Percentiles rank a stretch among this genome's conserved stretches.
phyloP scores from a whole-genome alignment of 495 filamentous ascomycete genomes.

The Xylaria flabelliformis region DNA sequence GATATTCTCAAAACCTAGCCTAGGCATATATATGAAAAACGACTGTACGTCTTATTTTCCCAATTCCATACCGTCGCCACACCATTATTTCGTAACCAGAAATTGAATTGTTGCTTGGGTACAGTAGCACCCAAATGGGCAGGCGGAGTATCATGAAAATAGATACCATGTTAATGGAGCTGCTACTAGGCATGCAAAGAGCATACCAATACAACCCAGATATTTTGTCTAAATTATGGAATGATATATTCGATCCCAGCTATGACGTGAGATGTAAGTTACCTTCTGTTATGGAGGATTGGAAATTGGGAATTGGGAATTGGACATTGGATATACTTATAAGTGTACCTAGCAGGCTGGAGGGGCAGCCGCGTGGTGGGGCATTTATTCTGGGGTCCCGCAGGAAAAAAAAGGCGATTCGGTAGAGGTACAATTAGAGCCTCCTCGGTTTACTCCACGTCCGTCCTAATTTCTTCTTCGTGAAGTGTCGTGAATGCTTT shows the following conservation, averaged over 20 bases:
- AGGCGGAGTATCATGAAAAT: background rate
- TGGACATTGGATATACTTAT: too few species aligned
- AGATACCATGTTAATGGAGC: background rate
- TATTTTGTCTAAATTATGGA: background rate
- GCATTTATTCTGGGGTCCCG: background rate
- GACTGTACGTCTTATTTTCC: background rate
- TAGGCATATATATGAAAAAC: background rate
- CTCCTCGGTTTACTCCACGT: background rate
- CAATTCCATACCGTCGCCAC: background rate
- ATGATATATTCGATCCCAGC: background rate
- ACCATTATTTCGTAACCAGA: background rate
- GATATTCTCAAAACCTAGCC: background rate
- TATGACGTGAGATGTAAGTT: background rate
- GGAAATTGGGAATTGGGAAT: too few species aligned
- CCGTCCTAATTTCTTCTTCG: background rate
- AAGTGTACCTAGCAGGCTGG: background rate
- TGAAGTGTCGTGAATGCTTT: constrained; percentile 30
- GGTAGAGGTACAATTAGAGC: background rate
- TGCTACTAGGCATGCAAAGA: background rate
- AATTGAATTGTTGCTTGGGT: background rate
- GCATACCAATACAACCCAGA: background rate
- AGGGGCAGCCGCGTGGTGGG: constrained; percentile 11
- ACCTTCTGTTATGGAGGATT: background rate
- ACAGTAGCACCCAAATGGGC: background rate
- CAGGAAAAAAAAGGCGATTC: background rate